These are phyloP conservation scores for Didymella exigua DNA, from an alignment of 2,329 filamentous ascomycete genomes.

Conservation along the genomic window DNA sequence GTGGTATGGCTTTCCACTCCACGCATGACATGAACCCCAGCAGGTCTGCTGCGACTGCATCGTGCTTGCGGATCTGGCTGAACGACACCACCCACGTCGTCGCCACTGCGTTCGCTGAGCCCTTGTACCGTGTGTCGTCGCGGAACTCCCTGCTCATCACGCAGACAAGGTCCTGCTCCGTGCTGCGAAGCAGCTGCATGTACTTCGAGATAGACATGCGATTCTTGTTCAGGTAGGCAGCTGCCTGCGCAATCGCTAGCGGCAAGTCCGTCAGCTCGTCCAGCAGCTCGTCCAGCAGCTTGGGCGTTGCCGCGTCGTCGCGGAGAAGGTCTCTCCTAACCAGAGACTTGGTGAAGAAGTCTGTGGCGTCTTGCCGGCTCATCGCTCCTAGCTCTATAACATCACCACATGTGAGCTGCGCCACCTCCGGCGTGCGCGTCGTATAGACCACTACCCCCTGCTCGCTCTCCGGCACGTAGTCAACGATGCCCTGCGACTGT, in stretches of 20 bases:
- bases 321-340: neutral
- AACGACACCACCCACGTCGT: constrained; percentile 55
- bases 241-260: constrained; percentile 45
- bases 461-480: no score
- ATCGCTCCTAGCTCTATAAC: constrained; percentile 17
- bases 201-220: constrained; percentile 40
- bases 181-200: constrained; percentile 39
- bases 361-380: constrained; percentile 7
- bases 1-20: constrained; percentile 26
- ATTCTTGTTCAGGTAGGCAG: constrained; percentile 50
- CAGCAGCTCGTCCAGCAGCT: neutral
- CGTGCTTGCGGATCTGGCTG: constrained; percentile 31
- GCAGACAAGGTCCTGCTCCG: constrained; percentile 40
- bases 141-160: constrained; percentile 50
- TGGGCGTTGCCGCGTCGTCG: neutral
- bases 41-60: constrained; percentile 44
- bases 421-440: constrained; percentile 17
- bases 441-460: constrained; percentile 15
- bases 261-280: constrained; percentile 48
- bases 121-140: constrained; percentile 46
- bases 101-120: constrained; percentile 48
- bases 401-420: constrained; percentile 15
- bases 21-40: constrained; percentile 42
- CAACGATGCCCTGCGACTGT: constrained; percentile 1
- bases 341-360: constrained; percentile 1